Evolutionary conservation across 2,329 filamentous ascomycete species (phyloP), one percentile per base, ranked within the genome.

Genomic region (Diplodia corticola): DNA sequence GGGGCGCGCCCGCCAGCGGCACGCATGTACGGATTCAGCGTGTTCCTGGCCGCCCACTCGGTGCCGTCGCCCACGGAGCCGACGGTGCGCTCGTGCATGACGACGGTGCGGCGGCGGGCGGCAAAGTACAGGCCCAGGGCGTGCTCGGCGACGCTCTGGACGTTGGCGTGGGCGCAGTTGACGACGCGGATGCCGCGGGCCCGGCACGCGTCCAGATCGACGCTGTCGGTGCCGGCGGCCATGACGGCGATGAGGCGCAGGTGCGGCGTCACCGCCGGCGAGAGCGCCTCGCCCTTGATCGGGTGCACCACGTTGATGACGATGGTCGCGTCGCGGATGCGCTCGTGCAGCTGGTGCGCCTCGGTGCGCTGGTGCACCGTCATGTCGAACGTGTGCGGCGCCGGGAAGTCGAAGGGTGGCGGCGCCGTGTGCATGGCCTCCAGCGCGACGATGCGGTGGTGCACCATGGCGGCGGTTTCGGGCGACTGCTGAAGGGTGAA

Each of bases 121-220:
- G 81, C 80, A 69, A 82, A 83, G 71, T 83, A 84, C 66, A 85
- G 70, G 50, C 78, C 81, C 48, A 85, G 78, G 12, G 82, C 82
- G 75, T 84, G 83, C 70, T 85, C 83, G 33, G 77, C 77, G 10
- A 84, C 82, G 51, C 80, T 73, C 54, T 82, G 78, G 53, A 82
- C 76, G 63, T 84, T 84, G 24, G 81, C 79, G n/a, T 74, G 77
- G 3, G 81, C 80, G 51, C 78, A 80, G 60, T 83, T 83, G 57
- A 77, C 78, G 44, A 85, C 78, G 15, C 77, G 75, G 61, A 85
- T 78, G 35, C 80, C 80, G 17, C 80, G 76, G 61, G 75, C 74
- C 46, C 75, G 74, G 66, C 78, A 80, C 54, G 80, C 80, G 4
- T 76, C 73, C 40, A 82, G 76, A 70, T 84, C 81, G 33, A 85